A percentile compares a stretch with the other conserved stretches of the same genome.
phyloP scores from a whole-genome alignment of 495 filamentous ascomycete species.

The Beverwykella pulmonaria region DNA sequence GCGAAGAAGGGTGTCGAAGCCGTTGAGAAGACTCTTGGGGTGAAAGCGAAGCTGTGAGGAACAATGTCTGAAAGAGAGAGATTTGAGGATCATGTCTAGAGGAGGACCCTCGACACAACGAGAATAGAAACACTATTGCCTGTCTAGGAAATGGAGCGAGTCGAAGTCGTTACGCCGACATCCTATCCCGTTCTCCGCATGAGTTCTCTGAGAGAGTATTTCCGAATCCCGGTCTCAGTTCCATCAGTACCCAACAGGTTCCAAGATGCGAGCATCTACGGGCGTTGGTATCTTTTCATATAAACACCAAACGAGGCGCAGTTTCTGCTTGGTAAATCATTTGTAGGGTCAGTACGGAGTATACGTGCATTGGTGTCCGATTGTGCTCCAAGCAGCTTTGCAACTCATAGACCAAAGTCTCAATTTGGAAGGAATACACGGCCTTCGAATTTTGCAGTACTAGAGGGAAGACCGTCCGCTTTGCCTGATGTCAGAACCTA shows the following conservation, averaged over 20 bases:
- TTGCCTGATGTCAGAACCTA: no score
- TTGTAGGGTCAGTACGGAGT: background rate
- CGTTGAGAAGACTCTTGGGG: conserved; percentile 37
- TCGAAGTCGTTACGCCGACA: background rate
- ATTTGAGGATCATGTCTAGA: no score
- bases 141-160: background rate
- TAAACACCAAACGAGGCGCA: background rate
- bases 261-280: background rate
- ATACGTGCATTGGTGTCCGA: background rate
- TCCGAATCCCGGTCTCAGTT: background rate
- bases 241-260: background rate
- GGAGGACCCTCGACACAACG: no score
- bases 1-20: conserved; percentile 45
- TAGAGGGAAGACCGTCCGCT: background rate
- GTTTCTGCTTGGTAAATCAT: background rate
- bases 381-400: no score
- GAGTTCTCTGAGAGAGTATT: background rate
- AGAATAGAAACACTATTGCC: background rate
- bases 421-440: background rate
- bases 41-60: conserved; percentile 32
- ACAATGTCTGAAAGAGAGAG: background rate
- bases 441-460: background rate
- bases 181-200: background rate
- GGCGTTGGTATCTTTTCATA: background rate
- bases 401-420: background rate